phyloP scores from a whole-genome alignment of 2,329 filamentous ascomycete species.

The Pezicula neosporulosa region DNA sequence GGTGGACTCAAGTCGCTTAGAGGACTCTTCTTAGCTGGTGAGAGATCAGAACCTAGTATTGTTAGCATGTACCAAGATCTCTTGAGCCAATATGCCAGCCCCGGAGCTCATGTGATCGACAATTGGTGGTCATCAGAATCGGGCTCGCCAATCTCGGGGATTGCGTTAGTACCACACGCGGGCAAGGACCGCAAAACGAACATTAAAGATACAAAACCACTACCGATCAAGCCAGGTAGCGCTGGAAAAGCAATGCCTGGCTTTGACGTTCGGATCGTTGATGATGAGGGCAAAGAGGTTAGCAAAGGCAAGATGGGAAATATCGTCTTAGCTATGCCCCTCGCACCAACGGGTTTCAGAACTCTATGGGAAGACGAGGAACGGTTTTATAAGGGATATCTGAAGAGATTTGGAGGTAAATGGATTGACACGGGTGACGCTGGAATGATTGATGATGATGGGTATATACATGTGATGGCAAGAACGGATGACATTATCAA shows the following conservation, averaged over 20 bases:
- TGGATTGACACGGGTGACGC: conserved; percentile 94
- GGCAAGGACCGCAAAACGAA: conserved; percentile 48
- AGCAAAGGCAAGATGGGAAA: conserved; percentile 79
- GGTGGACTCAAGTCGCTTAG: conserved; percentile 70
- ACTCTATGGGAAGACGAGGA: conserved; percentile 84
- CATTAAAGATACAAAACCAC: conserved; percentile 36
- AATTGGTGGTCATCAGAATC: conserved; percentile 76
- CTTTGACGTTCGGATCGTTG: conserved; percentile 81
- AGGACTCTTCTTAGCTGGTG: conserved; percentile 82
- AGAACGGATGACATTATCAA: conserved; percentile 85
- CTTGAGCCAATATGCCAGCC: conserved; percentile 61
- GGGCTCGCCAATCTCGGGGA: conserved; percentile 64
- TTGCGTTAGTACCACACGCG: conserved; percentile 60
- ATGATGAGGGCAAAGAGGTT: conserved; percentile 74
- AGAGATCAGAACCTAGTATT: conserved; percentile 84
- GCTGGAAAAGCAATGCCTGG: conserved; percentile 90
- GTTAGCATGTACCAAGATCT: conserved; percentile 77
- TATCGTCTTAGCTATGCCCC: conserved; percentile 77
- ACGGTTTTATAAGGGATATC: conserved; percentile 80
- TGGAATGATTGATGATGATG: conserved; percentile 76
- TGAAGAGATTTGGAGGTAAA: conserved; percentile 74
- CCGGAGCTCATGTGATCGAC: conserved; percentile 60
- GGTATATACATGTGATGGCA: conserved; percentile 63
- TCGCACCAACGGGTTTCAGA: conserved; percentile 83
- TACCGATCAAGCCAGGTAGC: conserved; percentile 74